These are phyloP conservation scores for Urochloa ruziziensis DNA, from an alignment of 176 grass and related monocot species.

Conservation along the genomic window DNA sequence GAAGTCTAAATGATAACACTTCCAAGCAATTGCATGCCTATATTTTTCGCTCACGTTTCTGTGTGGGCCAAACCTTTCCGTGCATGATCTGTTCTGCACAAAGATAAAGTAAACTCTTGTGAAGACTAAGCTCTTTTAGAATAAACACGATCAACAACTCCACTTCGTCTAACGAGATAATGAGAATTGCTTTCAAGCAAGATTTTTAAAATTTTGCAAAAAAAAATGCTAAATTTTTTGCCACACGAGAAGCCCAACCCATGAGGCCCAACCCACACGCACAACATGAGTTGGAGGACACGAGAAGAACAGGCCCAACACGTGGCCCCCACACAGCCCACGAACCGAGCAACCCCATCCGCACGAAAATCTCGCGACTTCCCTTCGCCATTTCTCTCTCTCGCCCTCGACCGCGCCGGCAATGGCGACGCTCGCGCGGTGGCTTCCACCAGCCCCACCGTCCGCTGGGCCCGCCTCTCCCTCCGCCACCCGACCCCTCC, in stretches of 20 bases:
- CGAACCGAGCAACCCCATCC: constrained; percentile 33
- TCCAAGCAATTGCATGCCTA: neutral
- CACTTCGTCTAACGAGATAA: neutral
- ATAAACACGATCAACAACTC: neutral
- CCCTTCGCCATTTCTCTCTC: neutral
- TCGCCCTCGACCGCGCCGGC: constrained; percentile 20
- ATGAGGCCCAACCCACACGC: no score
- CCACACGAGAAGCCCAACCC: neutral
- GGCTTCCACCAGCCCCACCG: neutral
- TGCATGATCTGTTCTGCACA: neutral
- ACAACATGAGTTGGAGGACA: no score
- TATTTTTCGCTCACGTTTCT: no score
- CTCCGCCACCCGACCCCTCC: no score
- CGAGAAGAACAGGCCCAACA: neutral
- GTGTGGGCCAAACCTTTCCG: neutral
- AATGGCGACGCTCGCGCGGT: constrained; percentile 45
- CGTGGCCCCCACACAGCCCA: neutral
- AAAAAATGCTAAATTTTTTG: no score
- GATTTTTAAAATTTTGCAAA: neutral
- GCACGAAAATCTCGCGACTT: constrained; percentile 30
- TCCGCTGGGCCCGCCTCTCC: no score
- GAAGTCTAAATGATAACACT: neutral
- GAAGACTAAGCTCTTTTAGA: neutral
- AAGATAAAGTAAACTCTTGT: neutral
- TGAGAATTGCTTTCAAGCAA: neutral